A percentile compares a stretch with the other conserved stretches of the same genome.
Evolutionary conservation across 2,329 filamentous ascomycete species (phyloP).

Genomic region (Macroventuria anomochaeta): DNA sequence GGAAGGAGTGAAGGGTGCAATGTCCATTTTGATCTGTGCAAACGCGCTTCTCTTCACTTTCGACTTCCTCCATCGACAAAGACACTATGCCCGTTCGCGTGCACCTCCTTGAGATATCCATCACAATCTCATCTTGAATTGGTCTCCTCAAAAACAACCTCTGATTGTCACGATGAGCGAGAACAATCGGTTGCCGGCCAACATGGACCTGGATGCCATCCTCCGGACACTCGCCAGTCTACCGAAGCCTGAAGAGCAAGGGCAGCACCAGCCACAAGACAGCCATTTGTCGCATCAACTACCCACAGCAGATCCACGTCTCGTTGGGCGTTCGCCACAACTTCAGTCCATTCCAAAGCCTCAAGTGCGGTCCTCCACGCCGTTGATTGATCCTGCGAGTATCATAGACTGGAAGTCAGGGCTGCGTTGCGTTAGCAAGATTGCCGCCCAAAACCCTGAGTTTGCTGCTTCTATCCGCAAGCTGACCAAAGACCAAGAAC

Average conservation of each 20-base stretch:
- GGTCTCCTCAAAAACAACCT: neutral
- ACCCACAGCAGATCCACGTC: constrained; percentile 30
- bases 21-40: neutral
- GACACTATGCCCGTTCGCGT: constrained; percentile 4
- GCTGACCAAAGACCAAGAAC: constrained; percentile 68
- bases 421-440: constrained; percentile 56
- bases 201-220: constrained; percentile 45
- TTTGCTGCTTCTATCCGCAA: constrained; percentile 51
- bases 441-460: constrained; percentile 52
- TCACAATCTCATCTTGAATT: neutral
- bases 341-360: constrained; percentile 23
- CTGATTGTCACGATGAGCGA: constrained; percentile 39
- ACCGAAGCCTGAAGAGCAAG: constrained; percentile 23
- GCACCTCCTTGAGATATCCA: neutral
- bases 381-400: constrained; percentile 53
- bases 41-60: constrained; percentile 4
- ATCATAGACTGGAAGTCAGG: constrained; percentile 58
- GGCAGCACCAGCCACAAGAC: constrained; percentile 22
- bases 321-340: constrained; percentile 23
- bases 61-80: neutral
- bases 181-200: constrained; percentile 20
- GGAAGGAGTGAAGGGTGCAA: neutral
- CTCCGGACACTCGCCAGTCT: constrained; percentile 45
- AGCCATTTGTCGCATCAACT: constrained; percentile 8
- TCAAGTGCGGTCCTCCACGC: constrained; percentile 27